phyloP scores from a whole-genome alignment of 345 rosid species.

The Eucalyptus cloeziana region DNA sequence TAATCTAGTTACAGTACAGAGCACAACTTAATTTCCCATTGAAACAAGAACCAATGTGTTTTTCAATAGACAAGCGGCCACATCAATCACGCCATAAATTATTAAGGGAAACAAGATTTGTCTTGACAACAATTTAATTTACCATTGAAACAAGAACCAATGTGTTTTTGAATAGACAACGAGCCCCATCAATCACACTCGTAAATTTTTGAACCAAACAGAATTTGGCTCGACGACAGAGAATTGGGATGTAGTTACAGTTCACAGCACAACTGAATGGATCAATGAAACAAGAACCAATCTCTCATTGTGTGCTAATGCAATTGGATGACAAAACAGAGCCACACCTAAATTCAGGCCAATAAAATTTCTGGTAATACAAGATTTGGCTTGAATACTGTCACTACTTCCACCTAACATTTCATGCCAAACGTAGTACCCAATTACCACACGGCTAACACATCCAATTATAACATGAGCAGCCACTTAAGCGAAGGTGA shows the following conservation, averaged over 20 bases:
- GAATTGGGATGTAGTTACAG: neutral
- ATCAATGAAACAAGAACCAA: neutral
- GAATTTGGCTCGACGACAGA: neutral
- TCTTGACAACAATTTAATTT: neutral
- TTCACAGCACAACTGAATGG: neutral
- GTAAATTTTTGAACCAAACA: neutral
- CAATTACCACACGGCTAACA: neutral
- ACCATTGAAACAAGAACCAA: neutral
- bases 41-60: neutral
- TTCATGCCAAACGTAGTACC: neutral
- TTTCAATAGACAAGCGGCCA: neutral
- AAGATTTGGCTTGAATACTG: neutral
- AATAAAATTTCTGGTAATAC: neutral
- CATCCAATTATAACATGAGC: neutral
- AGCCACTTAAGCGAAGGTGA: neutral
- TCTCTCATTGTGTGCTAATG: neutral
- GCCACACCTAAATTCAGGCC: neutral
- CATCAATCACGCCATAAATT: neutral
- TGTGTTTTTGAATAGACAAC: neutral
- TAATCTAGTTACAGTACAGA: slow-evolving; percentile 37
- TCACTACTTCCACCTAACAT: neutral
- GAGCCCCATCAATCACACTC: neutral
- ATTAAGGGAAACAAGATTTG: neutral
- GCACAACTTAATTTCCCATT: neutral
- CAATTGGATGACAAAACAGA: neutral